Evolutionary conservation across 2,329 filamentous ascomycete species (phyloP), one percentile per base, ranked within the genome.

Genomic region (Venturia carpophila): DNA sequence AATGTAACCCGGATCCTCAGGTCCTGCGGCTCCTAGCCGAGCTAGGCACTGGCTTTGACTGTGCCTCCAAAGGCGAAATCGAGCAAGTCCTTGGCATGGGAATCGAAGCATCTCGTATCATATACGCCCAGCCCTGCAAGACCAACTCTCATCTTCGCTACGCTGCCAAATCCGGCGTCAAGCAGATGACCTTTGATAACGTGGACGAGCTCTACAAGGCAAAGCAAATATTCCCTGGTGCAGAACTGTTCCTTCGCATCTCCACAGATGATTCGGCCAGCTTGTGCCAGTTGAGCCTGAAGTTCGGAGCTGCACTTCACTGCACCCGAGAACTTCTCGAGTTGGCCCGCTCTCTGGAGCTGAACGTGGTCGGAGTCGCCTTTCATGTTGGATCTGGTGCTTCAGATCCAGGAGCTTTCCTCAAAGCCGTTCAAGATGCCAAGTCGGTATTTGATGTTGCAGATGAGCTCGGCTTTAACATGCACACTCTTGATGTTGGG

Each of bases 141-240:
- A 99, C 94, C 73, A 96, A 94, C 80, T 97, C 93, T 60, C 97
- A 97, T 77, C 84, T 99, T 68, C 91, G 92, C 74, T 96, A 92
- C 73, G 94, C 95, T 69, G 87, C 89, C 73, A 84, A 86, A 74
- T 82, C 87, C 70, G 89, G 89, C 70, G 94, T 99, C 75, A 93
- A 90, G 80, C 91, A 96, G 82, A 97, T 99, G 93, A 99, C 94
- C 2, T 97, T 99, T 75, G 94, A 99, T 84, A 99, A 99, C 72
- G 86, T 89, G 75, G 94, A 99, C 76, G 94, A 99, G 83, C 85
- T 99, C 63, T 91, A 93, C 85, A 99, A 99, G 84, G 93, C 96
- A 77, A 94, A 95, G 78, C 89, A 91, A 77, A 85, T 94, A 71
- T 97, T 85, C 74, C 93, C 94, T 2, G 86, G 86, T 60, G 94